These are phyloP conservation scores for Panicum virgatum DNA, from an alignment of 202 grass and related monocot species.

Conservation along the genomic window DNA sequence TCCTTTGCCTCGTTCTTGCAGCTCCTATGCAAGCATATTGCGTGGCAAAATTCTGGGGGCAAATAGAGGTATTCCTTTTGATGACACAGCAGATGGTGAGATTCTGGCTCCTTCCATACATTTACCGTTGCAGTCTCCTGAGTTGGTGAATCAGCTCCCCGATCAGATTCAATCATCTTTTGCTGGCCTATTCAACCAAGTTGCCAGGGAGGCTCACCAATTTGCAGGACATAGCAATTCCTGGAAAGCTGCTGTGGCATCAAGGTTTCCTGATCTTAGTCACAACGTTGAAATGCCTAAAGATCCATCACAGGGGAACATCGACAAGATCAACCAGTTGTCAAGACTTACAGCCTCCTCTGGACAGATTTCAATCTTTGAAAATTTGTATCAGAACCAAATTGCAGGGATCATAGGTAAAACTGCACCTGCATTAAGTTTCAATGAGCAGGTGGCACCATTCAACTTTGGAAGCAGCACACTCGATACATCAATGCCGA, in stretches of 20 bases:
- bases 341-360: not conserved
- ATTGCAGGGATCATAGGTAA: not conserved
- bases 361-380: not conserved
- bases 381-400: constrained; percentile 26
- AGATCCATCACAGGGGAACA: not conserved
- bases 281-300: not conserved
- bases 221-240: constrained; percentile 22
- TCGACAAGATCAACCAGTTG: constrained; percentile 12
- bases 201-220: not conserved
- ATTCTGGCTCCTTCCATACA: not conserved
- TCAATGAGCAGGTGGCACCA: not conserved
- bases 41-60: not conserved
- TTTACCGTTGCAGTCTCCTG: not conserved
- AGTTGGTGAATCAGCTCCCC: not conserved
- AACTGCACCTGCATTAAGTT: not conserved
- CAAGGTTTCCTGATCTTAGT: not conserved
- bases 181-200: not conserved
- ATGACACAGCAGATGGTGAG: constrained; percentile 14
- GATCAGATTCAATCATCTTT: not conserved
- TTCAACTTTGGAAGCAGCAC: constrained; percentile 21
- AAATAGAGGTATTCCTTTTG: constrained; percentile 7
- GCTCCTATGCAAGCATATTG: not conserved
- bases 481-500: not conserved
- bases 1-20: not conserved
- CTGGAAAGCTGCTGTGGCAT: not conserved